A percentile compares a stretch with the other conserved stretches of the same genome.
Conservation (phyloP, 2,329 filamentous ascomycete species). For the Pyrenophora tritici-repentis region DNA sequence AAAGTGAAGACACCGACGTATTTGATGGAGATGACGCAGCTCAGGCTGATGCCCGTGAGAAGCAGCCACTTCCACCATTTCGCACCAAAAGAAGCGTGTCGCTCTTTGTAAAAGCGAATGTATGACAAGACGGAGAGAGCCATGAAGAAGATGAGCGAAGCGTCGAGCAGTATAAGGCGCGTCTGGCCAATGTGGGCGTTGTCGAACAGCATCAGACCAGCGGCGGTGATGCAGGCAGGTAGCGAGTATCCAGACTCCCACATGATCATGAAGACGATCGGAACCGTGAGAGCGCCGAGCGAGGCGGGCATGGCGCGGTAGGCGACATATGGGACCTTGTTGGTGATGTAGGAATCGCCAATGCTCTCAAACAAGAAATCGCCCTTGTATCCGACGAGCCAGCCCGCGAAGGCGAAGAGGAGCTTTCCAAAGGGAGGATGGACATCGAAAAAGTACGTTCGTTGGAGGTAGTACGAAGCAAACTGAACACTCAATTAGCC, state of each 20-base stretch:
- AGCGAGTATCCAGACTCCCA: slow-evolving; percentile 99
- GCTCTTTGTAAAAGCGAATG: slow-evolving; percentile 95
- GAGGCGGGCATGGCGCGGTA: slow-evolving; percentile 92
- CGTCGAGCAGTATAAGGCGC: slow-evolving; percentile 90
- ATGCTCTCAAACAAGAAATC: slow-evolving; percentile 99
- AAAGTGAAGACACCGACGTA: slow-evolving; percentile 98
- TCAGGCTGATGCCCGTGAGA: slow-evolving; percentile 89
- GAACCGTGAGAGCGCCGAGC: slow-evolving; percentile 88
- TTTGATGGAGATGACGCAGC: slow-evolving; percentile 97
- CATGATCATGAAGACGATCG: slow-evolving; percentile 96
- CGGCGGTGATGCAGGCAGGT: slow-evolving; percentile 85
- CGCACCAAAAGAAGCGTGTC: slow-evolving; percentile 83
- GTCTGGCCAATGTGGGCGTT: slow-evolving; percentile 98
- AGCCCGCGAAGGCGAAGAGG: slow-evolving; percentile 94
- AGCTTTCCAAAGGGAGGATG: slow-evolving; percentile 98
- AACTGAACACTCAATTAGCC: slow-evolving; percentile 47
- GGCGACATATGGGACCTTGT: slow-evolving; percentile 96
- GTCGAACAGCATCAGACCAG: slow-evolving; percentile 88
- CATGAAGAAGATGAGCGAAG: slow-evolving; percentile 94
- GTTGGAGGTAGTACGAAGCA: slow-evolving; percentile 80
- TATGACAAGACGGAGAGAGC: slow-evolving; percentile 92
- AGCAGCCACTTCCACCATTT: slow-evolving; percentile 99
- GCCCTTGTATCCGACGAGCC: slow-evolving; percentile 96
- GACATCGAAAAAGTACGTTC: slow-evolving; percentile 99
- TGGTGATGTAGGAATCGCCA: slow-evolving; percentile 94